These are phyloP conservation scores for Cylindrotheca fusiformis DNA, from an alignment of 108 stramenopile species.

Conservation along the genomic window DNA sequence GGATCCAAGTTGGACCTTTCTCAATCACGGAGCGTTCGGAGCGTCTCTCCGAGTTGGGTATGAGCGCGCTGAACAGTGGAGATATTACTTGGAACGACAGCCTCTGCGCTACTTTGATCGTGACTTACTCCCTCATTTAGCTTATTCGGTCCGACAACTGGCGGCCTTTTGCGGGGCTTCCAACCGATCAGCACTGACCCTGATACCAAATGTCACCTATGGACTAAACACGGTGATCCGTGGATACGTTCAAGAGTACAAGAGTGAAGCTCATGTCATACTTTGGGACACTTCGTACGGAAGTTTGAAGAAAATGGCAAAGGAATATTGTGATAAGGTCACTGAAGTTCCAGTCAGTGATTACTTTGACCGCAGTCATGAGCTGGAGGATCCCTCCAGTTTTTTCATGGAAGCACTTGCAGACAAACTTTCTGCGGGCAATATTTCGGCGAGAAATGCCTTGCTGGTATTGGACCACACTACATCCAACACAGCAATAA, in stretches of 20 bases:
- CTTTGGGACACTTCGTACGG: slow-evolving; percentile 74
- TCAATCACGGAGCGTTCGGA: slow-evolving; percentile 60
- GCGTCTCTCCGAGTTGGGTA: slow-evolving; percentile 51
- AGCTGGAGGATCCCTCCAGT: slow-evolving; percentile 3
- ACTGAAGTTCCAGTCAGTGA: slow-evolving; percentile 57
- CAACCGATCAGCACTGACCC: slow-evolving; percentile 14
- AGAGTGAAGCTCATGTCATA: slow-evolving; percentile 36
- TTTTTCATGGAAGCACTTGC: slow-evolving; percentile 17
- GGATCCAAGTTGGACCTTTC: slow-evolving; percentile 54
- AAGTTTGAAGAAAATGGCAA: slow-evolving; percentile 70
- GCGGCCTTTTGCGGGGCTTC: slow-evolving; percentile 42
- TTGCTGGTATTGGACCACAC: slow-evolving; percentile 68
- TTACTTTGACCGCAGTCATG: slow-evolving; percentile 11
- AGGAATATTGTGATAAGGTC: slow-evolving; percentile 40
- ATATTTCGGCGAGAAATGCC: slow-evolving; percentile 13
- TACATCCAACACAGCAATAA: slow-evolving; percentile 70
- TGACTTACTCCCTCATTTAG: slow-evolving; percentile 66
- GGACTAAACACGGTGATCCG: slow-evolving; percentile 63
- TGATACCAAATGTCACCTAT: slow-evolving; percentile 50
- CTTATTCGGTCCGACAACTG: slow-evolving; percentile 46
- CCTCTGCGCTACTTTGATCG: slow-evolving; percentile 74
- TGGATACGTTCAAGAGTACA: slow-evolving; percentile 42
- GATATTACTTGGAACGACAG: slow-evolving; percentile 59
- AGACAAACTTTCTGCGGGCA: slow-evolving; percentile 9
- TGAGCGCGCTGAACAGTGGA: slow-evolving; percentile 60